Conservation (phyloP, 352 stramenopile genomes). For the Pythium biforme region DNA sequence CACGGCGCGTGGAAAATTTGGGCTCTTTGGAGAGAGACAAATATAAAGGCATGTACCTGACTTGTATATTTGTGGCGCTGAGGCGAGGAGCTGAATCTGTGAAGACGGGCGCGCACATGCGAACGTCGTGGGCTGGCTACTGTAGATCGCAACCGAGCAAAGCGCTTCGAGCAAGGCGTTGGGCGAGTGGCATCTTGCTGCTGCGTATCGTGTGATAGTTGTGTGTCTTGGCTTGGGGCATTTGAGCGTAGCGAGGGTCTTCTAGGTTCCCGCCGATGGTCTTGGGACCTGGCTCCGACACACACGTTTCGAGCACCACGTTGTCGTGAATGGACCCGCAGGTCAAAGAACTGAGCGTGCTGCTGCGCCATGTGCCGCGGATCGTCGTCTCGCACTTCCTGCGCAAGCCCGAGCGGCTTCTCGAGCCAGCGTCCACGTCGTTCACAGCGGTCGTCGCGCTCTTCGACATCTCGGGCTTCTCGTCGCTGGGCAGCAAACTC, state of each 20-base stretch:
- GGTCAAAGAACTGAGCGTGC: constrained; percentile 57
- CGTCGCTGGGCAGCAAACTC: constrained; percentile 71
- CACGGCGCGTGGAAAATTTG: constrained; percentile 1
- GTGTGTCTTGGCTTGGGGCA: not conserved
- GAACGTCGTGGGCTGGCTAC: too few species aligned
- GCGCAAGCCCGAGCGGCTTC: constrained; percentile 41
- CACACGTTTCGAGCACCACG: not conserved
- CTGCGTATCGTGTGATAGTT: not conserved
- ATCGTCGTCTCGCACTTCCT: constrained; percentile 70
- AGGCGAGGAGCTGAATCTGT: not conserved
- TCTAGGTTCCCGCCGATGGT: not conserved
- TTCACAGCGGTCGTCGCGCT: constrained; percentile 72
- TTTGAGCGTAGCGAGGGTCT: not conserved
- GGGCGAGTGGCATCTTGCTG: not conserved
- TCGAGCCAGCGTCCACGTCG: constrained; percentile 41
- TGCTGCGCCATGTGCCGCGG: constrained; percentile 68
- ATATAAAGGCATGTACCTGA: not conserved
- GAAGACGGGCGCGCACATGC: too few species aligned
- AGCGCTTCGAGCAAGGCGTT: not conserved
- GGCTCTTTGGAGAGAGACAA: not conserved
- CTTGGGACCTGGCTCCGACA: not conserved
- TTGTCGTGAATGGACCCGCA: constrained; percentile 32
- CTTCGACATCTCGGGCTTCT: constrained; percentile 89
- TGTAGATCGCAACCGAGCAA: too few species aligned
- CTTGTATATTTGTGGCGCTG: not conserved